Evolutionary conservation across 2,329 filamentous ascomycete genomes (phyloP), one percentile per base, ranked within the genome.

Genomic region (Botrytis aclada): DNA sequence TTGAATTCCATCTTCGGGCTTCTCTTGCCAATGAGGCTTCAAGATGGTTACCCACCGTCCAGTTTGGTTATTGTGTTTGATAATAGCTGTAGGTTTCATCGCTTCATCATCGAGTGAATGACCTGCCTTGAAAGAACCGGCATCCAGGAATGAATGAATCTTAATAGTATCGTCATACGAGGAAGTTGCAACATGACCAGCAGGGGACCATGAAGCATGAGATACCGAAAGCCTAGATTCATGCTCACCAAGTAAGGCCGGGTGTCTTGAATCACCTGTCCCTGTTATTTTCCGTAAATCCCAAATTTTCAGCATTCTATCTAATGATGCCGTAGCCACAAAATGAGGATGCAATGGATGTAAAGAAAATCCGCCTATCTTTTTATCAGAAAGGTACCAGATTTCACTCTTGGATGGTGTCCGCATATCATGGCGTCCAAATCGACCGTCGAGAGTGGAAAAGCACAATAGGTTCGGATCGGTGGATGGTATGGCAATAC

Each of bases 101-200:
- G 88, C 85, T 20, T 86, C 82, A 1, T 89, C 86, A 0, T 83
- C 81, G 18, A 97, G 81, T 3, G 87, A 85, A 69, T 88, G 85
- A 0, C 87, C 89, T 1, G 84, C 81, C 76, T 84, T 86, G 89
- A 89, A 95, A 1, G 84, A 83, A 0, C 84, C 82, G 0, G 90
- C 86, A 14, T 87, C 86, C 0, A 87, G 85, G 77, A 97, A 93
- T 77, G 95, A 88, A 83, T 98, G 94, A 16, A 99, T 92, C 80
- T 98, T 98, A 76, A 99, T 88, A 0, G 93, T 97, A 78, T 99
- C 94, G 79, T 99, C 96, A 81, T 99, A 99, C 0, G 92, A 95
- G 0, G 94, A 92, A 0, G 96, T 99, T 0, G 95, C 96, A 8
- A 99, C 85, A 76, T 97, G 93, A 0, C 95, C 96, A 0, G 88